Percentiles rank a stretch among this genome's conserved stretches.
Conservation (phyloP, 306 rosid genomes). For the Ziziphus jujuba region DNA sequence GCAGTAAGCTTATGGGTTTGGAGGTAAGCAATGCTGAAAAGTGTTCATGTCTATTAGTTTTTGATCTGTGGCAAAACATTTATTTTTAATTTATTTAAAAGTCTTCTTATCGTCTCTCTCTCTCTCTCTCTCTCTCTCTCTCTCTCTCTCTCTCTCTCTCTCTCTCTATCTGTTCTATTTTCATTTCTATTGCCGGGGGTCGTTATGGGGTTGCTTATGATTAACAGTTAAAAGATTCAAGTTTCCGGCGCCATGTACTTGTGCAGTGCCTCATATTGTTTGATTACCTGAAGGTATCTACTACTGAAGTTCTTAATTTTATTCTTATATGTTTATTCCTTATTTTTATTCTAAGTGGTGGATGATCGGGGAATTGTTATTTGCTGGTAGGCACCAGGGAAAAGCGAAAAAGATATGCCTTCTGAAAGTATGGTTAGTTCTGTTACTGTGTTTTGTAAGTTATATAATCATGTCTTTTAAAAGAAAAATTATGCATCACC, state of each 20-base stretch:
- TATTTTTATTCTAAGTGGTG: constrained; percentile 2
- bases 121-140: too few relatives aligned
- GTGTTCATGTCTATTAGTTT: constrained; percentile 16
- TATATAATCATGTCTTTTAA: not conserved
- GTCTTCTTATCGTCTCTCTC: too few relatives aligned
- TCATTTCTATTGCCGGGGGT: not conserved
- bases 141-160: too few relatives aligned
- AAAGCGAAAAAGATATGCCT: constrained; percentile 78
- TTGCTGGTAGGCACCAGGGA: constrained; percentile 82
- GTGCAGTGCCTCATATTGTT: constrained; percentile 95
- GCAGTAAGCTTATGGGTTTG: constrained; percentile 94
- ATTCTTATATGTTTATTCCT: not conserved
- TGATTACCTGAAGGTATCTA: constrained; percentile 78
- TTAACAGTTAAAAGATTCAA: constrained; percentile 83
- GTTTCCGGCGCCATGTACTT: constrained; percentile 91
- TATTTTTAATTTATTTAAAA: constrained; percentile 1
- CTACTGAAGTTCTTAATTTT: constrained; percentile 9
- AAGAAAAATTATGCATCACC: too few relatives aligned
- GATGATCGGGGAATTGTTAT: constrained; percentile 27
- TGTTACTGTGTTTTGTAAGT: not conserved
- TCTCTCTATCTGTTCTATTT: not conserved
- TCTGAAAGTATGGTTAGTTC: constrained; percentile 90
- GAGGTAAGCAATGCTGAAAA: constrained; percentile 55
- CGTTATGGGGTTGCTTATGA: not conserved
- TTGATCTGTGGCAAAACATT: constrained; percentile 15